These are phyloP conservation scores for Diplotaxis tenuifolia DNA, from an alignment of 345 rosid genomes.

Conservation along the genomic window DNA sequence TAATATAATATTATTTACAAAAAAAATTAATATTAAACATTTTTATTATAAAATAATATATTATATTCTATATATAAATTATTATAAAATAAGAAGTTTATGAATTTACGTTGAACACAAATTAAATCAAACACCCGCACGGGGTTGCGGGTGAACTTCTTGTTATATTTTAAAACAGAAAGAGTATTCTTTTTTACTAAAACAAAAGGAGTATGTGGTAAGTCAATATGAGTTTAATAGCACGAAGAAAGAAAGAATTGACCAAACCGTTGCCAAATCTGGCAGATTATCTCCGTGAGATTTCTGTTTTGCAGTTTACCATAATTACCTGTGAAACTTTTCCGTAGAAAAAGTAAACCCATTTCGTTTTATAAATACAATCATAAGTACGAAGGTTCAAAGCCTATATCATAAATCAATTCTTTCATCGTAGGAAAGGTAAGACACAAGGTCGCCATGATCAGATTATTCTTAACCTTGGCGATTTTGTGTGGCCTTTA, in stretches of 20 bases:
- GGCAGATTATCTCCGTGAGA: neutral
- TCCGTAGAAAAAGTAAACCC: neutral
- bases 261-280: constrained; percentile 9
- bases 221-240: neutral
- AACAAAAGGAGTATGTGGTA: no score
- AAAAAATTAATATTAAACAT: no score
- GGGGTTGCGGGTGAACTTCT: no score
- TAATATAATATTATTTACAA: no score
- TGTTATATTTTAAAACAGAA: no score
- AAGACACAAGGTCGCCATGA: neutral
- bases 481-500: constrained; percentile 8
- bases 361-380: neutral
- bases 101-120: no score
- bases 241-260: neutral
- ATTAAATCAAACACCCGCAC: no score
- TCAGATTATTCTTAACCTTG: neutral
- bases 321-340: neutral
- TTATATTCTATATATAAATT: no score
- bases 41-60: no score
- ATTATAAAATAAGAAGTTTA: no score
- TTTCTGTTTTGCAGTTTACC: neutral
- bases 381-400: neutral
- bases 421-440: neutral
- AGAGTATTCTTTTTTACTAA: no score
- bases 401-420: neutral